Evolutionary conservation across 2,329 filamentous ascomycete species (phyloP), one percentile per base, ranked within the genome.

Genomic region (Didymella sp.): DNA sequence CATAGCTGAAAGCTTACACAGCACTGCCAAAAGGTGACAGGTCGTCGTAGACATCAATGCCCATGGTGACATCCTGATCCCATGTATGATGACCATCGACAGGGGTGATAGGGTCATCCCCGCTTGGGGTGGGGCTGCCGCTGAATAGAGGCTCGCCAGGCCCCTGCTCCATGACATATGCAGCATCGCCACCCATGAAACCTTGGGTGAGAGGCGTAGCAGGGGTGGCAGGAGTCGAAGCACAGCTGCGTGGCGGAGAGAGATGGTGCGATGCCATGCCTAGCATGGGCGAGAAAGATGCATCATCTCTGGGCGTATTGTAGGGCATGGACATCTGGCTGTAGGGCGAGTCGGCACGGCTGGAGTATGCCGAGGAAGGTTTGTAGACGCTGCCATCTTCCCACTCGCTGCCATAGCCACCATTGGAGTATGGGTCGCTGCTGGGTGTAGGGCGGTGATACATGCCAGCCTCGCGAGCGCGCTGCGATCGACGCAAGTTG

Each of bases 21-120:
- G 15, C 48, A 9, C n/a, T 2, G 11, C 19, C 49, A 24, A 15
- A 24, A 6, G 27, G 24, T 6, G 19, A 17, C 25, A 40, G 8
- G 3, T 33, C 42, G 9, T 43, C 31, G 25, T 40, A 46, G 4
- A 52, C 15, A 4, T 40, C 42, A 13, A 30, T 19, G 2, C 42
- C 33, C 42, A 46, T 31, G 6, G 31, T 4, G 9, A 61, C 25
- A 35, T 67, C 60, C 21, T 66, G 64, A 6, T 43, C 41, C 63
- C 66, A 67, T 9, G 42, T 37, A 2, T 46, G 48, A 5, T 17
- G 41, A 12, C 48, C 51, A 22, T 56, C 57, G 8, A 44, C 40
- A 2, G 70, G 70, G 17, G 70, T 71, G 15, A 58, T 45, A 13
- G 68, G 70, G 56, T 65, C 66, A 28, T 68, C 66, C 2, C 54